Evolutionary conservation across 179 eudicot species (phyloP).

Genomic region (Carnegiea gigantea): DNA sequence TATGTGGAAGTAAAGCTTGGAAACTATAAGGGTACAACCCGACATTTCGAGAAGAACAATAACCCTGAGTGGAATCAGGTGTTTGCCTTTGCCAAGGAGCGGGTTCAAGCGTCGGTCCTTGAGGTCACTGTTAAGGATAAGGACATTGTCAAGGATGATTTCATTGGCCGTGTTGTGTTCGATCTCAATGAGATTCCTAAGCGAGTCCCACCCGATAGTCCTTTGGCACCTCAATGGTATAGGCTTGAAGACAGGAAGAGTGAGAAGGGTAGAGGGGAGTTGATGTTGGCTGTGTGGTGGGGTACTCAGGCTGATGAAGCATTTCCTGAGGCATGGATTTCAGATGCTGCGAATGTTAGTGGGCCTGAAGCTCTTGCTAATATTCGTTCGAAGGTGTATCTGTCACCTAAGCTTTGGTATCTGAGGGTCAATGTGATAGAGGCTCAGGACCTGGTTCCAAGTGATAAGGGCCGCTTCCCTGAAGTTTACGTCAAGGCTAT

Average conservation of each 20-base stretch:
- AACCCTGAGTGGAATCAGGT: constrained; percentile 76
- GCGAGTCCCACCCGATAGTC: constrained; percentile 90
- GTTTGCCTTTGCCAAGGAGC: constrained; percentile 72
- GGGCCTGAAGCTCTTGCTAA: constrained; percentile 78
- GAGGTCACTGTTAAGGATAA: constrained; percentile 78
- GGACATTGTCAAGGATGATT: constrained; percentile 76
- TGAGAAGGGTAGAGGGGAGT: constrained; percentile 69
- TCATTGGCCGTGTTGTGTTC: constrained; percentile 56
- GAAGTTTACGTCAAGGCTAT: constrained; percentile 67
- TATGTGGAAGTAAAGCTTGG: constrained; percentile 71
- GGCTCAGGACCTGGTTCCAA: constrained; percentile 74
- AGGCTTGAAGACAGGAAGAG: constrained; percentile 63
- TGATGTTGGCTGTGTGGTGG: constrained; percentile 97
- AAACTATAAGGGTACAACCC: constrained; percentile 63
- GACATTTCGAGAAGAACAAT: constrained; percentile 57
- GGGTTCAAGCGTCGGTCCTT: constrained; percentile 68
- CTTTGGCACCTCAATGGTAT: constrained; percentile 95
- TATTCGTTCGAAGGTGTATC: constrained; percentile 81
- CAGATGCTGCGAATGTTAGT: constrained; percentile 72
- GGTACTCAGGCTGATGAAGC: constrained; percentile 98
- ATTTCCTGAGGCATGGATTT: constrained; percentile 89
- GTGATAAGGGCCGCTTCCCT: constrained; percentile 58
- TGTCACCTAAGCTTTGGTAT: constrained; percentile 93
- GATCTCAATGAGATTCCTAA: constrained; percentile 83
- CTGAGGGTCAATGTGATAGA: constrained; percentile 85